Percentiles rank a stretch among this genome's conserved stretches.
phyloP scores from a whole-genome alignment of 345 rosid genomes.

The Hirschfeldia incana region DNA sequence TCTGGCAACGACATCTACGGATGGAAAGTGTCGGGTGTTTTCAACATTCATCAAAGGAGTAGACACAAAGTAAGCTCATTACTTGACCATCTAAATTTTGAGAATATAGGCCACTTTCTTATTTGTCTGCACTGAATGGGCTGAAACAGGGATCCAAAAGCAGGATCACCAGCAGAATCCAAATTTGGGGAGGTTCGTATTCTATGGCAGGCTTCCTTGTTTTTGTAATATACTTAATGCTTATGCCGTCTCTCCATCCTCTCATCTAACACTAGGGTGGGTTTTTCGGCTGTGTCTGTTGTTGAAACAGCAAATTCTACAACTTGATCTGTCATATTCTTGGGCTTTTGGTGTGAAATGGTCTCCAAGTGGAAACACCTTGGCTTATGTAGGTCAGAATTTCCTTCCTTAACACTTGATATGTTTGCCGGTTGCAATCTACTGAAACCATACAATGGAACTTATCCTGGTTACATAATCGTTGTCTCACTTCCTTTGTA shows the following conservation, averaged over 20 bases:
- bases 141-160: slow-evolving; percentile 65
- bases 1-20: slow-evolving; percentile 94
- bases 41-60: slow-evolving; percentile 97
- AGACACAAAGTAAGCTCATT: slow-evolving; percentile 62
- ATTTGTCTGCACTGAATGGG: slow-evolving; percentile 28
- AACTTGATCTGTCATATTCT: slow-evolving; percentile 96
- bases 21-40: slow-evolving; percentile 96
- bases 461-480: slow-evolving; percentile 4
- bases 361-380: slow-evolving; percentile 97
- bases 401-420: slow-evolving; percentile 30
- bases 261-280: slow-evolving; percentile 4
- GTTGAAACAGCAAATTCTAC: slow-evolving; percentile 78
- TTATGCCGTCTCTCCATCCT: neutral
- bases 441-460: slow-evolving; percentile 3
- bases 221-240: neutral
- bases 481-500: slow-evolving; percentile 27
- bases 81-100: neutral
- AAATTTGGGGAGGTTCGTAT: slow-evolving; percentile 92
- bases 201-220: slow-evolving; percentile 11
- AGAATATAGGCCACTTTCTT: slow-evolving; percentile 19
- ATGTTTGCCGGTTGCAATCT: neutral
- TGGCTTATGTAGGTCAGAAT: slow-evolving; percentile 94
- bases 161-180: slow-evolving; percentile 64
- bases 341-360: slow-evolving; percentile 99
- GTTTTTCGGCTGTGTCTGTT: slow-evolving; percentile 28